Evolutionary conservation across 768 basidiomycete genomes (phyloP), one percentile per base, ranked within the genome.

Genomic region (Auricularia heimuer): DNA sequence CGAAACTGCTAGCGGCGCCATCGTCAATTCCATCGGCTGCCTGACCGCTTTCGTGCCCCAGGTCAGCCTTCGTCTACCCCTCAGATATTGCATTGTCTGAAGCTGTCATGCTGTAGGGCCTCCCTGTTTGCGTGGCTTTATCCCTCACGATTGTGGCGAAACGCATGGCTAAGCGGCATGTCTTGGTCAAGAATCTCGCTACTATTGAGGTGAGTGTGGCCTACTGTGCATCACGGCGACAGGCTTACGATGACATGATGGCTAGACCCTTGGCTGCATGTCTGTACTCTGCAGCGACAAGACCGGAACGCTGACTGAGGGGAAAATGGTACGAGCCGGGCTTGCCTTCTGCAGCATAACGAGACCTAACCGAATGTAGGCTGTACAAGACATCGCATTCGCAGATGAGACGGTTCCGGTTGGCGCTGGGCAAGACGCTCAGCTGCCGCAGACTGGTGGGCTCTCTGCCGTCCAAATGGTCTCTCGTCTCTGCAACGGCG

Each of bases 401-500:
- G 65, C 78, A 3, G 75, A 77, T 62, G 62, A 39, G 7, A 68
- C 70, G 12, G 66, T 73, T 63, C 56, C 51, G 18, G 56, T 71
- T 63, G 37, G 63, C 45, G 18, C 21, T 10, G 39, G 16, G 8
- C 44, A 16, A 42, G 45, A 65, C 21, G 37, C n/a, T 10, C 36
- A 24, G 35, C 10, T 8, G 42, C 33, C 37, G 45, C 37, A 7
- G 71, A 71, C 14, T 29, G 70, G 71, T 16, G 71, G 68, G 8
- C 63, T 79, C 58, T 70, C 68, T 29, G 68, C 67, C 37, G 61
- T 80, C 3, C 77, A 77, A 62, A 73, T 76, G 47, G 71, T 84
- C 35, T 74, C 81, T 44, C 77, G 81, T n/a, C 75, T 87, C 11
- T 87, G 85, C 72, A 86, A 85, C 63, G 81, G 80, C 1, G 85